A percentile compares a stretch with the other conserved stretches of the same genome.
Evolutionary conservation across 106 monocot genomes (phyloP).

Genomic region (Dioscorea dumetorum): DNA sequence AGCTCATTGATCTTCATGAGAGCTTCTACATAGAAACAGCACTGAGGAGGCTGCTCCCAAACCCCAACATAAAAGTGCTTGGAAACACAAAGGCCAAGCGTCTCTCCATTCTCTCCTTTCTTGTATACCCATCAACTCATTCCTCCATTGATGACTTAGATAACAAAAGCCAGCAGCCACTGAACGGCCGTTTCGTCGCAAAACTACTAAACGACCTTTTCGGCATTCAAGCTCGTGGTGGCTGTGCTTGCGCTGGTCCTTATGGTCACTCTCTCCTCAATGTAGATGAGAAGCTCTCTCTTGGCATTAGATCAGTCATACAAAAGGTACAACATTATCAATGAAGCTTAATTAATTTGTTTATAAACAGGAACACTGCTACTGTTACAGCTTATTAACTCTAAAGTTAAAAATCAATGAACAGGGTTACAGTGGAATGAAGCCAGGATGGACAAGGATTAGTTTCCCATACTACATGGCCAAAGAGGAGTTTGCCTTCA

Average conservation of each 20-base stretch:
- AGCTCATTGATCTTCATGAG: conserved; percentile 19
- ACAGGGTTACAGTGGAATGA: conserved; percentile 38
- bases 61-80: conserved; percentile 16
- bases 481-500: conserved; percentile 25
- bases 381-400: no score
- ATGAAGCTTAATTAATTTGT: no score
- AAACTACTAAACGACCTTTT: conserved; percentile 45
- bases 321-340: conserved; percentile 15
- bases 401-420: not conserved
- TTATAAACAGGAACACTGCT: no score
- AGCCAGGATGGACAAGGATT: conserved; percentile 43
- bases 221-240: conserved; percentile 46
- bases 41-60: conserved; percentile 7
- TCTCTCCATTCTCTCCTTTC: conserved; percentile 42
- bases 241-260: conserved; percentile 41
- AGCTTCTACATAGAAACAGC: conserved; percentile 11
- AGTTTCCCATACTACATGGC: conserved; percentile 41
- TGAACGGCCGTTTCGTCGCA: conserved; percentile 34
- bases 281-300: conserved; percentile 22
- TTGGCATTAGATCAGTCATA: conserved; percentile 17
- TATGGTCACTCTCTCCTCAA: conserved; percentile 34
- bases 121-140: conserved; percentile 12
- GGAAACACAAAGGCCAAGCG: conserved; percentile 16
- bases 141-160: not conserved
- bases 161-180: conserved; percentile 19